phyloP scores from a whole-genome alignment of 352 stramenopile genomes.

The Globisporangium viniferum region DNA sequence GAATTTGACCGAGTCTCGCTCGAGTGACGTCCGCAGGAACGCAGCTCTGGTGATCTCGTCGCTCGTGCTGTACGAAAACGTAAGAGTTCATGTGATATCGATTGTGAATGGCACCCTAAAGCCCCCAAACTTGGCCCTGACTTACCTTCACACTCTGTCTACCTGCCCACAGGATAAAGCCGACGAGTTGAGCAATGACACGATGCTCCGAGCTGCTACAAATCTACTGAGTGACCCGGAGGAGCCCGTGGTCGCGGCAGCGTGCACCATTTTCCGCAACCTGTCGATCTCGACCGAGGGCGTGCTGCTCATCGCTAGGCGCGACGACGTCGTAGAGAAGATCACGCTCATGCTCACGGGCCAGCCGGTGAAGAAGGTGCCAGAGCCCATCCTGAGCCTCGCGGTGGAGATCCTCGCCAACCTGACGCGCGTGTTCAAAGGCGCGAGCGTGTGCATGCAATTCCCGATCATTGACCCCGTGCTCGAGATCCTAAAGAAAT shows the following conservation, averaged over 20 bases:
- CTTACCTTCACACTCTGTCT: too few species aligned
- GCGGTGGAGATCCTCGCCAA: slow-evolving; percentile 47
- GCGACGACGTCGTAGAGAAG: slow-evolving; percentile 33
- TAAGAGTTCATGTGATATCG: slow-evolving; percentile 17
- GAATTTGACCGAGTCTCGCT: slow-evolving; percentile 40
- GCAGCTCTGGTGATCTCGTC: slow-evolving; percentile 48
- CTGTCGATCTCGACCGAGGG: slow-evolving; percentile 59
- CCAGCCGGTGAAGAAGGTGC: slow-evolving; percentile 39
- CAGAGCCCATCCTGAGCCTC: slow-evolving; percentile 30
- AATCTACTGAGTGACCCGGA: slow-evolving; percentile 40
- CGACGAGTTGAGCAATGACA: slow-evolving; percentile 48
- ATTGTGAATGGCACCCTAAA: too few species aligned
- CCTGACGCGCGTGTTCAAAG: slow-evolving; percentile 57
- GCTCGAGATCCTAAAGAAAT: slow-evolving; percentile 57
- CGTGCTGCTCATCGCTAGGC: slow-evolving; percentile 35
- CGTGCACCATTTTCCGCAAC: slow-evolving; percentile 53
- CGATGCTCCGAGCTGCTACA: slow-evolving; percentile 47
- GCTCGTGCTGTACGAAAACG: slow-evolving; percentile 53
- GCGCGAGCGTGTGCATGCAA: slow-evolving; percentile 36
- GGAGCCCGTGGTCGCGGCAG: slow-evolving; percentile 42
- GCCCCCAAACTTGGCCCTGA: too few species aligned
- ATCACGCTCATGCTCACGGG: slow-evolving; percentile 45
- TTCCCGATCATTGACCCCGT: slow-evolving; percentile 42
- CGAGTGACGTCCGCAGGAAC: slow-evolving; percentile 37
- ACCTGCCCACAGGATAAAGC: slow-evolving; percentile 27